Conservation (phyloP, 192 early-diverging fungal genomes). For the Dissophora globulifera region DNA sequence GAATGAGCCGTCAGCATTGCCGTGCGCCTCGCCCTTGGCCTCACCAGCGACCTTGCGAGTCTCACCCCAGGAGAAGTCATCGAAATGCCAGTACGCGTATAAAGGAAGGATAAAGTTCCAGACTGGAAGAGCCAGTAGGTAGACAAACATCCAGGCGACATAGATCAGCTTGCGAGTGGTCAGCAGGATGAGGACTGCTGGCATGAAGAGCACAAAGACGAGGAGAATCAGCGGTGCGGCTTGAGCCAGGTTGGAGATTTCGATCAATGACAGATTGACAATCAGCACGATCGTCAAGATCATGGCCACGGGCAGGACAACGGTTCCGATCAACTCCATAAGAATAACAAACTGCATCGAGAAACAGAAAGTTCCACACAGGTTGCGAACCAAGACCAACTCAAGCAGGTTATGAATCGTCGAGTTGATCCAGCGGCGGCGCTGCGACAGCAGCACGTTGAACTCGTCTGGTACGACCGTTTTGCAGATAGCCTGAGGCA, state of each 20-base stretch:
- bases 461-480: slow-evolving; percentile 89
- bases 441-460: slow-evolving; percentile 85
- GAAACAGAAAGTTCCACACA: slow-evolving; percentile 98
- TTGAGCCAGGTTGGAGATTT: slow-evolving; percentile 64
- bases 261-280: slow-evolving; percentile 62
- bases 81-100: slow-evolving; percentile 95
- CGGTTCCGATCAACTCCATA: slow-evolving; percentile 81
- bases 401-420: slow-evolving; percentile 96
- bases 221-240: slow-evolving; percentile 82
- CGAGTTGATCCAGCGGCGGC: slow-evolving; percentile 97
- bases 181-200: slow-evolving; percentile 89
- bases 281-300: slow-evolving; percentile 75
- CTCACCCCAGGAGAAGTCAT: slow-evolving; percentile 90
- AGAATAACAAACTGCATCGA: slow-evolving; percentile 90
- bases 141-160: slow-evolving; percentile 93
- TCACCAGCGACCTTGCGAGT: slow-evolving; percentile 81
- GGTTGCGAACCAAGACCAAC: slow-evolving; percentile 89
- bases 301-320: slow-evolving; percentile 81
- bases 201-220: slow-evolving; percentile 85
- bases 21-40: slow-evolving; percentile 79
- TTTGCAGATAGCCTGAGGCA: slow-evolving; percentile 86
- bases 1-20: slow-evolving; percentile 81
- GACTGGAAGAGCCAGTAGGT: slow-evolving; percentile 83
- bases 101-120: slow-evolving; percentile 94
- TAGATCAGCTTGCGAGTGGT: slow-evolving; percentile 89